Percentiles rank a stretch among this genome's conserved stretches.
These are phyloP conservation scores for Yarrowia porcina DNA, from an alignment of 805 yeast species.

Conservation along the genomic window DNA sequence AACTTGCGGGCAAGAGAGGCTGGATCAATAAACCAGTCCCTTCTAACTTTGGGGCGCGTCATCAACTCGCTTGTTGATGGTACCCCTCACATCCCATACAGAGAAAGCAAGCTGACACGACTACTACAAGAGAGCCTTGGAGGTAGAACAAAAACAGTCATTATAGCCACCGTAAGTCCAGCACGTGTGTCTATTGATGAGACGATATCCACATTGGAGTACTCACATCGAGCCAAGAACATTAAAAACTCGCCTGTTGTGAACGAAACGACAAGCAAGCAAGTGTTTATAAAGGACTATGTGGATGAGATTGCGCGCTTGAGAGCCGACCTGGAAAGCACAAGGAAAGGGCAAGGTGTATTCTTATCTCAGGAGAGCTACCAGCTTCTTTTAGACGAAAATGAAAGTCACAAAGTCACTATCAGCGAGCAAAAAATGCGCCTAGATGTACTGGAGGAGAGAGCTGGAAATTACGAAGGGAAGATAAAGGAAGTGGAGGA, in stretches of 20 bases:
- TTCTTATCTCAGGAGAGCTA: constrained; percentile 53
- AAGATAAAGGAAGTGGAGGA: constrained; percentile 16
- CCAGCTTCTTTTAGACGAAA: constrained; percentile 44
- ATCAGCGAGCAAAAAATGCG: constrained; percentile 50
- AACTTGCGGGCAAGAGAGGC: constrained; percentile 87
- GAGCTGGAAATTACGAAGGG: constrained; percentile 29
- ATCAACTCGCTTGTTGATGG: constrained; percentile 66
- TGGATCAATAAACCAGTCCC: constrained; percentile 83
- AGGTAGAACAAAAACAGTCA: constrained; percentile 78
- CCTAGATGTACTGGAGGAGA: constrained; percentile 48
- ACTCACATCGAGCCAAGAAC: constrained; percentile 80
- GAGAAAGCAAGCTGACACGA: constrained; percentile 76
- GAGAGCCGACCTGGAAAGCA: constrained; percentile 56
- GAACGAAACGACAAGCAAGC: constrained; percentile 58
- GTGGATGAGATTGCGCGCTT: constrained; percentile 53
- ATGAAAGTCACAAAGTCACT: constrained; percentile 48
- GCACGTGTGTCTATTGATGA: constrained; percentile 76
- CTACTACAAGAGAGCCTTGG: constrained; percentile 79
- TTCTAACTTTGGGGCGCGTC: constrained; percentile 81
- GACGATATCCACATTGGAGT: constrained; percentile 76
- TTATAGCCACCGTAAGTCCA: constrained; percentile 83
- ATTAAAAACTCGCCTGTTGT: constrained; percentile 68
- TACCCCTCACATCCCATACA: constrained; percentile 69
- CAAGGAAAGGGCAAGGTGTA: constrained; percentile 68
- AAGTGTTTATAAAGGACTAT: constrained; percentile 52